Evolutionary conservation across 1,139 yeast genomes (phyloP).

Genomic region (Sugiyamaella grinbergsii): DNA sequence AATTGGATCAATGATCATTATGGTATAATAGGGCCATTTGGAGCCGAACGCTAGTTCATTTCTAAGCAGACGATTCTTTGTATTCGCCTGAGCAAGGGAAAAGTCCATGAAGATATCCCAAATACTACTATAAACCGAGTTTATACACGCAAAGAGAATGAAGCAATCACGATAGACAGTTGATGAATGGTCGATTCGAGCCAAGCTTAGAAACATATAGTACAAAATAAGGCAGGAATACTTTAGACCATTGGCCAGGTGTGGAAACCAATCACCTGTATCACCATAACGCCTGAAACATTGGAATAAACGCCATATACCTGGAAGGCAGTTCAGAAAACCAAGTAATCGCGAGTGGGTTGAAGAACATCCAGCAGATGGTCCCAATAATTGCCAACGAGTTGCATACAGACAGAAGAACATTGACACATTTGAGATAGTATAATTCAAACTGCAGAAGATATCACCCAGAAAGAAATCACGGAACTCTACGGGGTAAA

Average conservation of each 20-base stretch:
- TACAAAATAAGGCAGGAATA: conserved; percentile 67
- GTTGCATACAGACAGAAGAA: conserved; percentile 80
- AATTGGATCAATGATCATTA: conserved; percentile 70
- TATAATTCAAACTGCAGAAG: conserved; percentile 81
- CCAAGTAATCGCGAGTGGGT: conserved; percentile 75
- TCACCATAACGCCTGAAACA: conserved; percentile 90
- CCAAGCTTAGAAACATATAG: conserved; percentile 74
- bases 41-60: conserved; percentile 66
- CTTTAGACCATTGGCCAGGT: conserved; percentile 85
- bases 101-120: conserved; percentile 98
- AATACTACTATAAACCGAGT: conserved; percentile 65
- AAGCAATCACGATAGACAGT: conserved; percentile 56
- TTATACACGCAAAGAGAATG: conserved; percentile 71
- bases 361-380: conserved; percentile 68
- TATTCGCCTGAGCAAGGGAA: conserved; percentile 71
- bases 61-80: conserved; percentile 63
- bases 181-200: conserved; percentile 60
- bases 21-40: conserved; percentile 67
- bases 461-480: conserved; percentile 94
- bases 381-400: conserved; percentile 55
- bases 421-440: conserved; percentile 81
- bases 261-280: conserved; percentile 96
- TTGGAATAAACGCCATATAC: conserved; percentile 87
- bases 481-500: conserved; percentile 91
- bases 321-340: conserved; percentile 79